phyloP scores from a whole-genome alignment of 1,139 yeast species.

The Pichia inconspicua region DNA sequence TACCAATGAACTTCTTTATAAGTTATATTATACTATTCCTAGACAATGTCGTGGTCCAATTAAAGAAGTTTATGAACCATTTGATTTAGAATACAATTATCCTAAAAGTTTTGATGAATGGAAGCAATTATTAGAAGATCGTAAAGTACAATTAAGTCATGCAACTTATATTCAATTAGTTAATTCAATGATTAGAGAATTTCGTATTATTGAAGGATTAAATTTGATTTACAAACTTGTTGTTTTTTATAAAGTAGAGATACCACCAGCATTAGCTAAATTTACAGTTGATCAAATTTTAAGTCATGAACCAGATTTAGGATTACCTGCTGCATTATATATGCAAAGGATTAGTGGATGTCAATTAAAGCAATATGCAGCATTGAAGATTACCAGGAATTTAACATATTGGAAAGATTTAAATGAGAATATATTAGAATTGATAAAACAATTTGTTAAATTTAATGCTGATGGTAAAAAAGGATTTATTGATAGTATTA shows the following conservation, averaged over 20 bases:
- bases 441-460: neutral
- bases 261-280: conserved; percentile 5
- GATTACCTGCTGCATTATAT: conserved; percentile 6
- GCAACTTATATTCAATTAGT: conserved; percentile 4
- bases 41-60: neutral
- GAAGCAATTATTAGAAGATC: neutral
- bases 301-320: conserved; percentile 1
- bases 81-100: neutral
- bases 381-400: neutral
- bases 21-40: conserved; percentile 7
- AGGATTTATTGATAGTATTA: neutral
- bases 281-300: conserved; percentile 5
- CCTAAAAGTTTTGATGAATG: neutral
- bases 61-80: neutral
- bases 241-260: conserved; percentile 1
- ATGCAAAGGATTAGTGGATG: conserved; percentile 9
- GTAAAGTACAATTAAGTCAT: conserved; percentile 4
- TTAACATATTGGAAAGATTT: neutral
- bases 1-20: conserved; percentile 5
- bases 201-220: conserved; percentile 11
- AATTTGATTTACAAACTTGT: conserved; percentile 4
- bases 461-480: neutral
- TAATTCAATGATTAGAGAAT: conserved; percentile 9
- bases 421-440: neutral
- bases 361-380: conserved; percentile 4